Evolutionary conservation across 1,284 basidiomycete species (phyloP), one percentile per base, ranked within the genome.

Genomic region (Fistulina hepatica): DNA sequence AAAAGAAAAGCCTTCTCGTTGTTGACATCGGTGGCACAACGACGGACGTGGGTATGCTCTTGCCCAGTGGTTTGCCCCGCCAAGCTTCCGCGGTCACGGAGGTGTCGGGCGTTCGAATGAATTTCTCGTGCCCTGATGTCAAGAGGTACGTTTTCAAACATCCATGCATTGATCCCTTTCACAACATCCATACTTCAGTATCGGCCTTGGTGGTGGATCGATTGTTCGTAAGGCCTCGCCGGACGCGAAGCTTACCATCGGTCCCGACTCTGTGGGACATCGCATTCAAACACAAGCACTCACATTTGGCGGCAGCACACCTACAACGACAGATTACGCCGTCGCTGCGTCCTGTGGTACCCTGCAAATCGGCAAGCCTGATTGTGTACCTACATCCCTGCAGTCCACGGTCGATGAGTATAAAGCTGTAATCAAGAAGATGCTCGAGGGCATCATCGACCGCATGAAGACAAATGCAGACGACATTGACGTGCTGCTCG

Each of bases 221-320:
- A 52, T 66, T 36, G 60, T 73, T 25, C 59, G 63, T 44, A 50
- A 51, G 40, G 44, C 51, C 45, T 45, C 55, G 17, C 40, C 43
- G 11, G 54, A 52, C 2, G 49, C 52, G 20, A 59, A 51, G 38
- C 58, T 67, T 30, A 63, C 63, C 1, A 60, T 77, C 22, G 74
- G 74, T 2, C 75, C 75, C 20, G 66, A 74, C 45, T 77, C 75
- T 3, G 72, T 75, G 8, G 74, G 75, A 2, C 69, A 73, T 51
- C 55, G 56, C 41, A 64, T 77, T 33, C 58, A 60, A 2, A 59
- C 59, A 16, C 61, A 70, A 34, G 69, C 69, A 8, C 53, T 55
- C 21, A 58, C 72, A 3, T 77, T 77, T 43, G 68, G 69, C 5
- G 75, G 74, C 6, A 46, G 57, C 9, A 59, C 61, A 0, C 53